Evolutionary conservation across 2,329 filamentous ascomycete genomes (phyloP).

Genomic region (Calonectria henricotiae): DNA sequence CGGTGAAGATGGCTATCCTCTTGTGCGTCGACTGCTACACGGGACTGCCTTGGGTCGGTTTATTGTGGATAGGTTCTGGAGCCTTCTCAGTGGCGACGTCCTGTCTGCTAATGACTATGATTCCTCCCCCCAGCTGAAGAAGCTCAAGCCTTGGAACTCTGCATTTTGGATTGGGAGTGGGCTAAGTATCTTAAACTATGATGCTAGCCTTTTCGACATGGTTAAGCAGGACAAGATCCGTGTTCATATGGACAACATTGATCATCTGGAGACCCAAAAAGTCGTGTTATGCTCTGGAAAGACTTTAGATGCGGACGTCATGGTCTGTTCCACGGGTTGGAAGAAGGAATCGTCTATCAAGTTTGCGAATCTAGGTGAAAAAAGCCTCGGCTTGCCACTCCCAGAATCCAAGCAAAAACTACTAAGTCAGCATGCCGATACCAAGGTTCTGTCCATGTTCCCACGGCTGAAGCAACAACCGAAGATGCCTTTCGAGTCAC

Average conservation of each 20-base stretch:
- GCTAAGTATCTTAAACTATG: conserved; percentile 71
- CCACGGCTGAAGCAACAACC: conserved; percentile 48
- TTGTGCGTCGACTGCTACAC: conserved; percentile 67
- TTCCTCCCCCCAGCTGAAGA: conserved; percentile 58
- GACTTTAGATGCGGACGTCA: conserved; percentile 61
- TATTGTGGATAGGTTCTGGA: conserved; percentile 68
- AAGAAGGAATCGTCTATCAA: conserved; percentile 62
- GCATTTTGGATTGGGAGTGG: conserved; percentile 67
- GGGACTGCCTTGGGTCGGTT: conserved; percentile 66
- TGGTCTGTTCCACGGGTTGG: conserved; percentile 72
- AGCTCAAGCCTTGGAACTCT: conserved; percentile 61
- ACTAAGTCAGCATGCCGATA: conserved; percentile 41
- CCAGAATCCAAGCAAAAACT: conserved; percentile 23
- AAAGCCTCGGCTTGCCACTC: conserved; percentile 42
- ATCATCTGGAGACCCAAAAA: conserved; percentile 57
- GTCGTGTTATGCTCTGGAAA: conserved; percentile 64
- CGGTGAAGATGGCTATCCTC: conserved; percentile 67
- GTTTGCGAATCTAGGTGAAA: conserved; percentile 53
- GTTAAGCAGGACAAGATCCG: conserved; percentile 65
- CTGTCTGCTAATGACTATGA: conserved; percentile 65
- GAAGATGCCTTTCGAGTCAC: conserved; percentile 41
- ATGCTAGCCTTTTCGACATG: conserved; percentile 67
- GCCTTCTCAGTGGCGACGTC: conserved; percentile 65
- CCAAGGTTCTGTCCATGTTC: conserved; percentile 42
- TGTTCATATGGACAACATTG: conserved; percentile 66